phyloP scores from a whole-genome alignment of 192 early-diverging fungal genomes.

The Lobosporangium transversale region DNA sequence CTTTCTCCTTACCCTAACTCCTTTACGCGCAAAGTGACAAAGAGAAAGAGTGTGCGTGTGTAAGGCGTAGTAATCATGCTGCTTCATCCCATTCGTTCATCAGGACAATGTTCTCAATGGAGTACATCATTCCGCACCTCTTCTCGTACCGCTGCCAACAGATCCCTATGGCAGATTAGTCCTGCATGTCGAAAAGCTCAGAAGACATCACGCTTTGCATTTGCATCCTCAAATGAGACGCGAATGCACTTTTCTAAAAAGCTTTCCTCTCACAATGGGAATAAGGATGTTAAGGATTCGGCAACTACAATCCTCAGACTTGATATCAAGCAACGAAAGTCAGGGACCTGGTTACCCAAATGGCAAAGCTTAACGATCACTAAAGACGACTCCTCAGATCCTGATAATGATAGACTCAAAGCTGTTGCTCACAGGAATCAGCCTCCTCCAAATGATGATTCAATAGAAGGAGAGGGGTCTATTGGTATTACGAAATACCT shows the following conservation, averaged over 20 bases:
- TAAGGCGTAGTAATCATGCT: too few species aligned
- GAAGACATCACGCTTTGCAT: neutral
- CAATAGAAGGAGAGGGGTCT: conserved; percentile 6
- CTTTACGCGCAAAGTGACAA: too few species aligned
- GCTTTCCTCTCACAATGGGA: too few species aligned
- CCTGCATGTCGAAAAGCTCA: neutral
- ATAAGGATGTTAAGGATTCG: too few species aligned
- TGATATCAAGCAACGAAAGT: conserved; percentile 19
- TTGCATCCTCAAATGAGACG: too few species aligned
- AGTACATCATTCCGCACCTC: neutral
- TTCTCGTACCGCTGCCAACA: neutral
- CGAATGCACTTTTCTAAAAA: too few species aligned
- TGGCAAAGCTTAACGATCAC: conserved; percentile 33
- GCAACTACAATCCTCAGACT: too few species aligned
- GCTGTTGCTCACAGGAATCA: neutral
- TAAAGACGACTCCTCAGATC: conserved; percentile 2
- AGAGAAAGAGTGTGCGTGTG: too few species aligned
- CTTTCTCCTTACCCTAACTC: too few species aligned
- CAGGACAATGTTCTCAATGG: conserved; percentile 6
- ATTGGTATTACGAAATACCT: conserved; percentile 2
- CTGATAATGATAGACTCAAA: conserved; percentile 6
- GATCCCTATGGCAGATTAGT: neutral
- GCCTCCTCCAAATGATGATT: neutral
- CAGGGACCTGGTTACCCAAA: conserved; percentile 28
- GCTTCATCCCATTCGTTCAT: conserved; percentile 2